Evolutionary conservation across 83 land plant species (phyloP), one percentile per base, ranked within the genome.

Genomic region (Diphasiastrum complanatum): DNA sequence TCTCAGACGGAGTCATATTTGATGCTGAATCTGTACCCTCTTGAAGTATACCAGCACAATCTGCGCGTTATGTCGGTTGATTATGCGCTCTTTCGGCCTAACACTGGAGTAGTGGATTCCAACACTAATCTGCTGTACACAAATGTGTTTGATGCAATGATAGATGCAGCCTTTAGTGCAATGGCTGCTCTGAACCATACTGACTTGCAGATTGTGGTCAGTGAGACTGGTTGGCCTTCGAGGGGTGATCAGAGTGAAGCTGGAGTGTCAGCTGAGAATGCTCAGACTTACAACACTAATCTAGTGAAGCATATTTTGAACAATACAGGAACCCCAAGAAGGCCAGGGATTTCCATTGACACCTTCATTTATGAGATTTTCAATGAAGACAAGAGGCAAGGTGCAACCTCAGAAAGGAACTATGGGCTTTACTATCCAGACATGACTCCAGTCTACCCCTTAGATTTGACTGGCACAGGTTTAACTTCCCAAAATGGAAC

Each of bases 161-260:
- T 95, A 16, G 99, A 95, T 49, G 92, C 99, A 5, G 81, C 79
- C 28, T 85, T 74, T 54, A 76, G 76, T 26, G 84, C 99, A 6
- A 76, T 95, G 85, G 75, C 83, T 0, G 51, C 55, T 38, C 52
- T 86, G n/a, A 84, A 84, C 36, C 63, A 76, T 67, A 74, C 89
- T 0, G 80, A 84, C n/a, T 28, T 89, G 0, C 75, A 75, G 1
- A 27, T 89, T 5, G 64, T 79, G 11, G 92, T 89, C 0, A 50
- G 78, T 10, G 96, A 89, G 65, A 70, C 89, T 4, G 99, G 99
- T 22, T 95, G 99, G 99, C 99, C 99, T n/a, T 79, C 87, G 0
- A 64, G 52, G 40, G 96, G 99, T 2, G 86, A 86, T 43, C 19
- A 78, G 0, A 43, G 59, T 5, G 96, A 93, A 66, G 73, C 78